Percentiles rank a stretch among this genome's conserved stretches.
Evolutionary conservation across 2,329 filamentous ascomycete species (phyloP).

Genomic region (Hypoxylon sp.): DNA sequence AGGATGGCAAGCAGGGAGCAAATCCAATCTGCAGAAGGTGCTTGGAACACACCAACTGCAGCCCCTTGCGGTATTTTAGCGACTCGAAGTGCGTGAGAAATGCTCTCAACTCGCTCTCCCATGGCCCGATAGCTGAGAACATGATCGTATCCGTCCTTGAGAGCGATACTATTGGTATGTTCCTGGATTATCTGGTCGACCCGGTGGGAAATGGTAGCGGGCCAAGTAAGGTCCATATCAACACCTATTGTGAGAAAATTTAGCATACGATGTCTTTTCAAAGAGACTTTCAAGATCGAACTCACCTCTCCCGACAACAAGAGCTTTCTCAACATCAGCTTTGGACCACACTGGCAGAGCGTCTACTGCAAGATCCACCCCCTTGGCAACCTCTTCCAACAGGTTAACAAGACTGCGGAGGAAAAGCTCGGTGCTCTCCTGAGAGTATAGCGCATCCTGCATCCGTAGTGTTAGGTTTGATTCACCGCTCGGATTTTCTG

Average conservation of each 20-base stretch:
- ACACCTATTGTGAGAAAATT: too few relatives aligned
- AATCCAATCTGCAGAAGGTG: slow-evolving; percentile 52
- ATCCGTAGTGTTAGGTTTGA: too few relatives aligned
- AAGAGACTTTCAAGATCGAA: too few relatives aligned
- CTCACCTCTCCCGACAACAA: too few relatives aligned
- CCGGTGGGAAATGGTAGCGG: slow-evolving; percentile 37
- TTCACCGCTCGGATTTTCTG: slow-evolving; percentile 18
- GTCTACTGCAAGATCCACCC: too few relatives aligned
- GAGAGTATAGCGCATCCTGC: too few relatives aligned
- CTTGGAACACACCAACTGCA: slow-evolving; percentile 50
- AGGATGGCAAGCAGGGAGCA: slow-evolving; percentile 55
- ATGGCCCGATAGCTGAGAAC: slow-evolving; percentile 56
- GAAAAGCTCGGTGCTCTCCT: too few relatives aligned
- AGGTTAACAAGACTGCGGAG: too few relatives aligned
- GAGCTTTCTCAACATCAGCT: too few relatives aligned
- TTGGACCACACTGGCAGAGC: too few relatives aligned
- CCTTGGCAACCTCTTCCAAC: too few relatives aligned
- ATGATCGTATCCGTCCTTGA: slow-evolving; percentile 31
- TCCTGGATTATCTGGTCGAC: slow-evolving; percentile 33
- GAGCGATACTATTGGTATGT: slow-evolving; percentile 20
- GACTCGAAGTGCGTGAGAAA: slow-evolving; percentile 52
- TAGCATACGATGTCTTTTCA: too few relatives aligned
- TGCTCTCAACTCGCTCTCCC: slow-evolving; percentile 51
- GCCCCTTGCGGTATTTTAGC: slow-evolving; percentile 46
- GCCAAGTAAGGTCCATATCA: slow-evolving; percentile 18